Percentiles rank a stretch among this genome's conserved stretches.
phyloP scores from a whole-genome alignment of 768 basidiomycete species.

The Suillus americanus region DNA sequence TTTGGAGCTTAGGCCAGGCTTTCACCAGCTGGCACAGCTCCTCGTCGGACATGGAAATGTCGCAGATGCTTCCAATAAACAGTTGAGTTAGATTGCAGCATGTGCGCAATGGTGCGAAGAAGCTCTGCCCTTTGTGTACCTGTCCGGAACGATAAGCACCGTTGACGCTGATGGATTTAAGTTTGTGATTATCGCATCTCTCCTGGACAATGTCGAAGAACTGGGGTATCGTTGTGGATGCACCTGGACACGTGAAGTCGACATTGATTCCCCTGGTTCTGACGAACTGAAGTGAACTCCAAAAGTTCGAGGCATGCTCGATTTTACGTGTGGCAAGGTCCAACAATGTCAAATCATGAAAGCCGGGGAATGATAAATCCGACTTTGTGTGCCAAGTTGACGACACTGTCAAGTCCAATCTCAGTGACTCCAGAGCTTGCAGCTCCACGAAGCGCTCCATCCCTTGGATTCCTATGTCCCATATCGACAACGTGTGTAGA shows the following conservation, averaged over 20 bases:
- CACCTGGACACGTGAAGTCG: background rate
- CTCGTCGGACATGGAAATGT: constrained; percentile 16
- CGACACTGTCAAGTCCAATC: background rate
- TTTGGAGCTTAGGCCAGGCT: constrained; percentile 23
- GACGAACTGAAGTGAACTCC: background rate
- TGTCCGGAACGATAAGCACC: background rate
- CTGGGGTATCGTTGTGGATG: background rate
- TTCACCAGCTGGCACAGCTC: constrained; percentile 15
- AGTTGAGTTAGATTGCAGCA: background rate
- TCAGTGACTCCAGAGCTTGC: background rate
- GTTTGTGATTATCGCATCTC: background rate
- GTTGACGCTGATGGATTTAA: background rate
- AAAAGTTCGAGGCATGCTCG: background rate
- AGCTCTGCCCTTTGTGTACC: background rate
- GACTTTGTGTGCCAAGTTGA: background rate
- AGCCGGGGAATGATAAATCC: background rate
- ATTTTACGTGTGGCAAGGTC: background rate
- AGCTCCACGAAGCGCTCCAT: background rate
- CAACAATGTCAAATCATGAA: background rate
- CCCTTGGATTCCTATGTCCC: background rate
- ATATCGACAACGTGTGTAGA: background rate
- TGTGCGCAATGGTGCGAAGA: background rate
- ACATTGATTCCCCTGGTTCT: background rate
- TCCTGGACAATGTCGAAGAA: background rate
- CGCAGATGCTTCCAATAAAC: constrained; percentile 11